Conservation (phyloP, 441 rosid genomes). For the Arabidopsis lyrata region DNA sequence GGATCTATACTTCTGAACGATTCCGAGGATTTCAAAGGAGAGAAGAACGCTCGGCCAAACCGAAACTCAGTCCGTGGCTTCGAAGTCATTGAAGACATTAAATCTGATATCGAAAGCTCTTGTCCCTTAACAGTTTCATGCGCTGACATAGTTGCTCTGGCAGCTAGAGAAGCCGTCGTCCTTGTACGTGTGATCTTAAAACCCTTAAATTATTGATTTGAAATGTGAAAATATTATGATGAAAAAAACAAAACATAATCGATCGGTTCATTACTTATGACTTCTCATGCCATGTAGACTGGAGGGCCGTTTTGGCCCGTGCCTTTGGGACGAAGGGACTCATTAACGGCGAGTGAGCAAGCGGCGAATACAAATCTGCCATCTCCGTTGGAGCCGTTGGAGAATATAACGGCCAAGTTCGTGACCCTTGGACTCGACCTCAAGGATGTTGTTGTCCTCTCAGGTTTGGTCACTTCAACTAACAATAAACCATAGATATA, state of each 20-base stretch:
- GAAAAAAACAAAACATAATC: not conserved
- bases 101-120: slow-evolving; percentile 57
- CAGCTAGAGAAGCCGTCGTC: slow-evolving; percentile 69
- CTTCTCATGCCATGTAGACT: slow-evolving; percentile 49
- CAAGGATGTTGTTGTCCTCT: slow-evolving; percentile 85
- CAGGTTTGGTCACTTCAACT: slow-evolving; percentile 56
- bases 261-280: not conserved
- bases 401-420: slow-evolving; percentile 72
- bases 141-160: slow-evolving; percentile 66
- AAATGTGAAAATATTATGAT: not conserved
- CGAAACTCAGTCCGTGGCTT: slow-evolving; percentile 62
- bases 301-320: slow-evolving; percentile 82
- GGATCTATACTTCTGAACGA: slow-evolving; percentile 67
- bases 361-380: slow-evolving; percentile 74
- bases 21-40: slow-evolving; percentile 56
- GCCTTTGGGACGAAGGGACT: slow-evolving; percentile 71
- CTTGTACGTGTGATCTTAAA: slow-evolving; percentile 44
- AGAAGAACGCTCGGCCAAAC: slow-evolving; percentile 65
- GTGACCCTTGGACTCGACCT: slow-evolving; percentile 74
- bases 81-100: slow-evolving; percentile 64
- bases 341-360: slow-evolving; percentile 64
- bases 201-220: not conserved
- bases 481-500: not conserved
- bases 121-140: slow-evolving; percentile 70
- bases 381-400: slow-evolving; percentile 71